These are phyloP conservation scores for Lactarius deliciosus DNA, from an alignment of 768 basidiomycete genomes.

Conservation along the genomic window DNA sequence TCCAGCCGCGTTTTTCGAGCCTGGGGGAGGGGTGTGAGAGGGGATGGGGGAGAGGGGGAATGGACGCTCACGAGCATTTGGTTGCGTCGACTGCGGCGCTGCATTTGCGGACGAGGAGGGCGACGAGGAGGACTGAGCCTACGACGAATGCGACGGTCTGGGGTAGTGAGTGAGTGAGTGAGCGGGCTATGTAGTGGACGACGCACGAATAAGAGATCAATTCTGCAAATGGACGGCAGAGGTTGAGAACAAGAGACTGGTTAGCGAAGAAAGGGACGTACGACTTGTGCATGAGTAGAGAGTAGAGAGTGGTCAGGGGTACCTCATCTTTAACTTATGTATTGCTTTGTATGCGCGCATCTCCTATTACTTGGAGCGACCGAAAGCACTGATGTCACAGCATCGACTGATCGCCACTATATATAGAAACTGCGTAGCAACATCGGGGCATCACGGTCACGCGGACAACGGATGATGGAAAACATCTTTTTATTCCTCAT, in stretches of 20 bases:
- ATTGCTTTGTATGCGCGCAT: no score
- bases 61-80: constrained; percentile 12
- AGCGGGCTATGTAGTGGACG: no score
- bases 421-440: no score
- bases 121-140: background rate
- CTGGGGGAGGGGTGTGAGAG: background rate
- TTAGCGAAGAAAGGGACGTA: background rate
- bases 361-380: background rate
- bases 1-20: constrained; percentile 13
- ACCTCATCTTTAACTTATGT: no score
- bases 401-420: background rate
- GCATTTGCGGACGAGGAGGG: constrained; percentile 6
- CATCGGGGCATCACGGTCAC: background rate
- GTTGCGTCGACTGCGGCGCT: constrained; percentile 6
- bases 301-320: background rate
- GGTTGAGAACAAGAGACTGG: background rate
- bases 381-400: background rate
- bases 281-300: background rate
- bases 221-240: background rate
- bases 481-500: background rate
- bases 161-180: background rate
- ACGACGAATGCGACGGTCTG: constrained; percentile 9
- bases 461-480: background rate
- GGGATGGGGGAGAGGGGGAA: no score
- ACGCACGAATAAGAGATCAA: constrained; percentile 17